phyloP scores from a whole-genome alignment of 106 monocot genomes.

The Platanthera zijinensis region DNA sequence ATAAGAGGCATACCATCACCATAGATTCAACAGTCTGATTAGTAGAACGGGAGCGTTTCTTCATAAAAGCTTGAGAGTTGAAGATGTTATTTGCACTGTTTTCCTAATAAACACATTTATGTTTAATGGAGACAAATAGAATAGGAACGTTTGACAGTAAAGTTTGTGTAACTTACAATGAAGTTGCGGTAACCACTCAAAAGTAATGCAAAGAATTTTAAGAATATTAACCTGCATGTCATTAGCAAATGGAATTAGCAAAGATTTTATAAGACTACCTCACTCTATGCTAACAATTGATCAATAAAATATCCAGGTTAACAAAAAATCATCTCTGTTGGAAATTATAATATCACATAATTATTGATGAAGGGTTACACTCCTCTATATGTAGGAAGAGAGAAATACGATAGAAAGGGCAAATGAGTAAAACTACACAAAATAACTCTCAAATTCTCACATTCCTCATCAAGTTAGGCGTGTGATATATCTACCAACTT shows the following conservation, averaged over 20 bases:
- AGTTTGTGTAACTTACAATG: slow-evolving; percentile 52
- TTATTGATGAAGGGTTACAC: no score
- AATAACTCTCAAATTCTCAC: no score
- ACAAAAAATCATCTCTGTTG: neutral
- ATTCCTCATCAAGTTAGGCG: no score
- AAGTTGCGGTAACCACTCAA: slow-evolving; percentile 99
- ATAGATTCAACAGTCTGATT: slow-evolving; percentile 76
- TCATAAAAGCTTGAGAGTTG: slow-evolving; percentile 94
- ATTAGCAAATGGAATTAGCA: slow-evolving; percentile 10
- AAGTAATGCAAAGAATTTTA: slow-evolving; percentile 80
- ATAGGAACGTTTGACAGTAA: neutral
- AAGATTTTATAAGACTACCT: neutral
- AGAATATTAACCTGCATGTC: slow-evolving; percentile 79
- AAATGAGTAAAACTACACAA: no score
- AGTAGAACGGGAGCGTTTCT: slow-evolving; percentile 86
- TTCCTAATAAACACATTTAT: slow-evolving; percentile 37
- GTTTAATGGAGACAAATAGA: slow-evolving; percentile 1
- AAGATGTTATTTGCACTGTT: slow-evolving; percentile 61
- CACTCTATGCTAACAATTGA: neutral
- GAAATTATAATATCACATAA: no score
- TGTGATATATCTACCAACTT: no score
- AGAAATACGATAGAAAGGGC: no score
- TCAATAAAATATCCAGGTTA: neutral
- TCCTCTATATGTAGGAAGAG: no score
- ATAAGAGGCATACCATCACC: slow-evolving; percentile 56